Conservation (phyloP, 2,329 filamentous ascomycete genomes). For the Venturia carpophila region DNA sequence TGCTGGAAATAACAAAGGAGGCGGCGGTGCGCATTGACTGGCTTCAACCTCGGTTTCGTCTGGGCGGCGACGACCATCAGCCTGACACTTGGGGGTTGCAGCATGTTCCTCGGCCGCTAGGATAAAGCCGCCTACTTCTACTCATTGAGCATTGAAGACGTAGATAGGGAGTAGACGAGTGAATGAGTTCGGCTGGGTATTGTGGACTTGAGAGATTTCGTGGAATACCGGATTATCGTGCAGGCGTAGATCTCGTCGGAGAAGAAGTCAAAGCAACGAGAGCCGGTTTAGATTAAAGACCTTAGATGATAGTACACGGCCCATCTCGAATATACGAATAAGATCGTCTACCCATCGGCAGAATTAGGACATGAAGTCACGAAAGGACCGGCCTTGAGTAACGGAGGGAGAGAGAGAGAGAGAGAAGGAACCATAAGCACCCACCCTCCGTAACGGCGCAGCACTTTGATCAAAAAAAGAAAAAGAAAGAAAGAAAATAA, state of each 20-base stretch:
- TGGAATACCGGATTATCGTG: conserved; percentile 69
- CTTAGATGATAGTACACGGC: too few relatives aligned
- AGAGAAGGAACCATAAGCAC: too few relatives aligned
- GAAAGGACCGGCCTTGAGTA: too few relatives aligned
- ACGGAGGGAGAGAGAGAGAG: too few relatives aligned
- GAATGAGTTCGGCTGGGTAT: neutral
- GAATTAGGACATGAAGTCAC: too few relatives aligned
- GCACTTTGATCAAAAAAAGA: too few relatives aligned
- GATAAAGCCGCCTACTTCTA: conserved; percentile 71
- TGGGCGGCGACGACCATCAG: neutral
- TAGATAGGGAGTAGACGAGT: conserved; percentile 20
- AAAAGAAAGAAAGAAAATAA: too few relatives aligned
- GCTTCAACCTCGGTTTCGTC: too few relatives aligned
- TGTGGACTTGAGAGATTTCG: conserved; percentile 34
- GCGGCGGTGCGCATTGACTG: conserved; percentile 19
- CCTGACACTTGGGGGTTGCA: neutral
- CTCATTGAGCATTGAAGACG: conserved; percentile 41
- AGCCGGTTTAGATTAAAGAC: too few relatives aligned
- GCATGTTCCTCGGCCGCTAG: conserved; percentile 30
- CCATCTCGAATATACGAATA: too few relatives aligned
- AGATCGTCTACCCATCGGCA: too few relatives aligned
- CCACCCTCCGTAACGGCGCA: too few relatives aligned
- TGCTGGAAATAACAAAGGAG: conserved; percentile 19
- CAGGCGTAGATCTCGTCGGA: conserved; percentile 65
- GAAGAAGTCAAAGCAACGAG: conserved; percentile 15